These are phyloP conservation scores for Lactarius pseudohatsudake DNA, from an alignment of 768 basidiomycete species.

Conservation along the genomic window DNA sequence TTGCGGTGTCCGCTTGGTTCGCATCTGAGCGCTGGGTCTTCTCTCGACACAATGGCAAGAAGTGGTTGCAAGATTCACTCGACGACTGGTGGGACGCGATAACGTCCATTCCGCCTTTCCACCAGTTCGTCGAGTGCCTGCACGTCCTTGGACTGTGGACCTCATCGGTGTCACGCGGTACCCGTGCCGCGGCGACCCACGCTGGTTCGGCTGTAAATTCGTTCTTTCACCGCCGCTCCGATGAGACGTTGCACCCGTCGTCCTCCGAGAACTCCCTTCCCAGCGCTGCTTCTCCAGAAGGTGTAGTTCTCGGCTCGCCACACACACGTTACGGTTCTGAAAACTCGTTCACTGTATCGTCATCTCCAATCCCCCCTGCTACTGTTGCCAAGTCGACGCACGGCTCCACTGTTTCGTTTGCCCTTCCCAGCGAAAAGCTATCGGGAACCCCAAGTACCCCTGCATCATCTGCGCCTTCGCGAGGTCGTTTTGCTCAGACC, in stretches of 20 bases:
- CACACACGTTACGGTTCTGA: conserved; percentile 27
- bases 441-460: conserved; percentile 29
- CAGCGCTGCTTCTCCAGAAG: conserved; percentile 17
- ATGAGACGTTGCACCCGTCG: conserved; percentile 10
- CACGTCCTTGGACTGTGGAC: conserved; percentile 8
- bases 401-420: conserved; percentile 16
- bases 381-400: conserved; percentile 9
- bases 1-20: conserved; percentile 73
- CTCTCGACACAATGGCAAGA: conserved; percentile 58
- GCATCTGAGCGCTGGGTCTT: conserved; percentile 68
- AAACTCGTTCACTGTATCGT: conserved; percentile 25
- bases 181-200: conserved; percentile 14
- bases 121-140: conserved; percentile 11
- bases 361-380: conserved; percentile 31
- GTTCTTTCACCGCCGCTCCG: conserved; percentile 19
- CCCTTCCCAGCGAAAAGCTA: conserved; percentile 29
- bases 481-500: conserved; percentile 42
- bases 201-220: conserved; percentile 19
- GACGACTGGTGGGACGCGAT: conserved; percentile 42
- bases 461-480: conserved; percentile 29
- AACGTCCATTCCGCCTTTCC: conserved; percentile 20
- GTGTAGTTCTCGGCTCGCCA: conserved; percentile 9
- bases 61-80: conserved; percentile 66
- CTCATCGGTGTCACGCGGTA: conserved; percentile 11
- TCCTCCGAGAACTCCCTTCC: conserved; percentile 26